Percentiles rank a stretch among this genome's conserved stretches.
These are phyloP conservation scores for Dittrichia graveolens DNA, from an alignment of 129 eudicot genomes.

Conservation along the genomic window DNA sequence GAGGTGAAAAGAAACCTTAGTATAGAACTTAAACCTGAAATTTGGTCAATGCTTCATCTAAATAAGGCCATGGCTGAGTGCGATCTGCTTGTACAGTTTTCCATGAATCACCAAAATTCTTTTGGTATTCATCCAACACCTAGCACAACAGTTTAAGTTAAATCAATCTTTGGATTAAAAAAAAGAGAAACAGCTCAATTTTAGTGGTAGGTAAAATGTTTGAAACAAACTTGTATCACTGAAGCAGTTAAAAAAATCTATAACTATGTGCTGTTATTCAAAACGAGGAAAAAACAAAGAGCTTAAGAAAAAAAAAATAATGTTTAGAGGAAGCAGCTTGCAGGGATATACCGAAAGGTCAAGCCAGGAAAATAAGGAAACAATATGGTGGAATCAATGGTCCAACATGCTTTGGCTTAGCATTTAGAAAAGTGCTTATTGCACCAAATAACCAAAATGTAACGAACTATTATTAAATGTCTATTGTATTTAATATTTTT, in stretches of 20 bases:
- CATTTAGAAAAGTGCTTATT: too few species aligned
- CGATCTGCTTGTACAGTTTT: conserved; percentile 65
- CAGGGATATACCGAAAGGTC: neutral
- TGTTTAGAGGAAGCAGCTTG: neutral
- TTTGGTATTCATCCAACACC: conserved; percentile 91
- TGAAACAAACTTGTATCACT: neutral
- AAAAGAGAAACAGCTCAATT: neutral
- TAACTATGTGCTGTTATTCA: neutral
- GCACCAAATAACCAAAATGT: too few species aligned
- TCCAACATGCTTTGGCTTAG: too few species aligned
- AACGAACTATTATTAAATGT: too few species aligned
- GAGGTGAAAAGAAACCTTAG: neutral
- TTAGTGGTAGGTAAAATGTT: neutral
- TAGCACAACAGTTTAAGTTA: conserved; percentile 32
- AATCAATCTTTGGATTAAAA: conserved; percentile 4
- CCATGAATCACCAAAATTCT: conserved; percentile 95
- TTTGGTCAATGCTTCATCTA: conserved; percentile 74
- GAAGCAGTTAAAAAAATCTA: neutral
- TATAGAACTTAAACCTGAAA: conserved; percentile 63
- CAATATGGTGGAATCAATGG: neutral
- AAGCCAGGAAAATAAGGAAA: neutral
- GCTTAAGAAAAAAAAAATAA: neutral
- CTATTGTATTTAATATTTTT: too few species aligned
- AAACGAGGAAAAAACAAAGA: neutral
- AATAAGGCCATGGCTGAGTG: conserved; percentile 89